Base-by-base conservation (phyloP, 1,139 yeast genomes). In the Cylindricascospora bacillispora region DNA sequence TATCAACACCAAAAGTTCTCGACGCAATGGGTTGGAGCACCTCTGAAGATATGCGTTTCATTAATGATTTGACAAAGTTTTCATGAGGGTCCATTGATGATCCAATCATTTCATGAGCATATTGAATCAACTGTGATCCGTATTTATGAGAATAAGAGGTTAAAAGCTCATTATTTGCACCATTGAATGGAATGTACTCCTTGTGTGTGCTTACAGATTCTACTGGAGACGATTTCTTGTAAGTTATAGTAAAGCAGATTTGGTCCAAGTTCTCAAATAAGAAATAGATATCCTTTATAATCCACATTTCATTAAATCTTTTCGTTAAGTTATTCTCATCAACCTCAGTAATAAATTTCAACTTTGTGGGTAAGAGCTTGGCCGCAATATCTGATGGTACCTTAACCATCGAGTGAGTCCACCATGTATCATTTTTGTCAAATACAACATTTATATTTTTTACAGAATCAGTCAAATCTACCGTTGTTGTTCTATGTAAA, bases 251-350 rank as follows among this genome's bases (percentile, higher is more conserved):
- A 4, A 63, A 38, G 38, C 73, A 73, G 12, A 77, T 61, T 45
- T 79, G 85, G 2, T 89, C 69, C 41, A 78, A 73, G 49, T 81
- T 93, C 37, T 70, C 72, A 50, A 75, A 79, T 27, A 85, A 55
- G 12, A 85, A 63, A 51, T 82, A 83, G 43, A 78, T 74, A 40
- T 80, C 89, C 34, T 77, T 65, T 36, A 70, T 64, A 5, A 63
- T 56, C 29, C 73, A 54, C 4, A 44, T 45, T 26, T 68, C 59
- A 15, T 71, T 70, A 9, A 73, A 72, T 41, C 94, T 70, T 47
- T 77, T 79, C 11, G 45, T 44, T 10, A 76, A 57, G 13, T 56
- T 50, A 35, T 66, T 59, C 14, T 72, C 69, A 31, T 83, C 95
- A 16, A 74, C 67, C 49, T 83, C 94, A 52, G 57, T 73, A 9